Conservation (phyloP, 257 asterid species). For the Schizonepeta tenuifolia region DNA sequence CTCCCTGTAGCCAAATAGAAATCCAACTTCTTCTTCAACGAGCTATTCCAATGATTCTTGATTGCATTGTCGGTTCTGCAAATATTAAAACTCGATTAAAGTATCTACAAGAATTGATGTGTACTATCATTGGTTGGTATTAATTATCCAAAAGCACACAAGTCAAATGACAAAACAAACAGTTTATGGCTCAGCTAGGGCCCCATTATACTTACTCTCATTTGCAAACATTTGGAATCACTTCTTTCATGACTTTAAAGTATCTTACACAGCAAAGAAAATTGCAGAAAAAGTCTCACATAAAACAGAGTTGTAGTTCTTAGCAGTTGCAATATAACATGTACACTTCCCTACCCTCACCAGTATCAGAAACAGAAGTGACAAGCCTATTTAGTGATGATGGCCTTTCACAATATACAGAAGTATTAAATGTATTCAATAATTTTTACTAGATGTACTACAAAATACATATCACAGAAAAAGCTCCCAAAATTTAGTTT, state of each 20-base stretch:
- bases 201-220: constrained; percentile 7
- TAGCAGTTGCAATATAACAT: background rate
- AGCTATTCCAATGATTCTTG: constrained; percentile 99
- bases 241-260: constrained; percentile 2
- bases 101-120: constrained; percentile 4
- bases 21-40: constrained; percentile 91
- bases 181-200: background rate
- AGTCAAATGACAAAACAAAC: background rate
- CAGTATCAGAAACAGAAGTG: background rate
- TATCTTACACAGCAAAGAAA: background rate
- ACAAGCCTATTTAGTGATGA: constrained; percentile 14
- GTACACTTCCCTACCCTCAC: background rate
- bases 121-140: background rate
- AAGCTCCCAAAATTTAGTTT: constrained; percentile 13
- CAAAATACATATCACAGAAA: background rate
- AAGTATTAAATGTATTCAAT: too few species aligned
- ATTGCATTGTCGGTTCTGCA: constrained; percentile 96
- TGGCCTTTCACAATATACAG: constrained; percentile 13
- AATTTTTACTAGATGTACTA: background rate
- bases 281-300: background rate
- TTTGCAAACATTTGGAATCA: constrained; percentile 6
- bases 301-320: background rate
- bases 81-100: constrained; percentile 29
- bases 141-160: background rate
- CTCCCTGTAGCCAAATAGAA: constrained; percentile 87